Evolutionary conservation across 225 moss, liverwort and hornwort genomes (phyloP).

Genomic region (Lunularia cruciata): DNA sequence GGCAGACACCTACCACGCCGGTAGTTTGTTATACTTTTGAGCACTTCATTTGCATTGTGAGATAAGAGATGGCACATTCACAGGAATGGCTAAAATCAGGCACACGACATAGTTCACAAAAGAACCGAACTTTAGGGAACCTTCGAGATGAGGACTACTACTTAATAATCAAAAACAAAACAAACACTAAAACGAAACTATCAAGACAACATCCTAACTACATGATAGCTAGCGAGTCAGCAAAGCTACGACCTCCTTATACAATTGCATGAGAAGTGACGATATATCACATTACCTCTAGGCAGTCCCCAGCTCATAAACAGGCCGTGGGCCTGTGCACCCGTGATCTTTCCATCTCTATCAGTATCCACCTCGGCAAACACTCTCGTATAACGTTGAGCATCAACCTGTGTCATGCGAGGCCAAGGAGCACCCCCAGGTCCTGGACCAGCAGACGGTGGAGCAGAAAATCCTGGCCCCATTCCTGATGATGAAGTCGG

Average conservation of each 20-base stretch:
- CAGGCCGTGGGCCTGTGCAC: slow-evolving; percentile 82
- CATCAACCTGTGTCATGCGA: slow-evolving; percentile 75
- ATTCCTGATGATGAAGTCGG: slow-evolving; percentile 30
- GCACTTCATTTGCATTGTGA: too few species aligned
- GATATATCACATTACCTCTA: slow-evolving; percentile 47
- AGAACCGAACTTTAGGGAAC: too few species aligned
- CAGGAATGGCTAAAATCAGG: too few species aligned
- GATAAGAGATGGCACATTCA: too few species aligned
- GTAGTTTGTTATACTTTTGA: too few species aligned
- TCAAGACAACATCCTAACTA: too few species aligned
- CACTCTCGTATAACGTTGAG: slow-evolving; percentile 77
- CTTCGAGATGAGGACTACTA: too few species aligned
- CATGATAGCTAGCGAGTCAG: too few species aligned
- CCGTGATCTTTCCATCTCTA: slow-evolving; percentile 88
- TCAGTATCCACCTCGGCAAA: slow-evolving; percentile 88
- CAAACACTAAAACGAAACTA: too few species aligned
- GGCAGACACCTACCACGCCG: too few species aligned
- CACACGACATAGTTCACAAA: too few species aligned
- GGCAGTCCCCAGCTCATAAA: slow-evolving; percentile 94
- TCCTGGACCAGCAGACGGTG: slow-evolving; percentile 40
- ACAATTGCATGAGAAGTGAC: not conserved
- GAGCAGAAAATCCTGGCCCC: slow-evolving; percentile 51
- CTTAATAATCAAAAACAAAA: too few species aligned
- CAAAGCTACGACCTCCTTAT: not conserved
- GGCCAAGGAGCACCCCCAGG: slow-evolving; percentile 68